Conservation (phyloP, 306 rosid genomes). For the Dalbergia cultrata region DNA sequence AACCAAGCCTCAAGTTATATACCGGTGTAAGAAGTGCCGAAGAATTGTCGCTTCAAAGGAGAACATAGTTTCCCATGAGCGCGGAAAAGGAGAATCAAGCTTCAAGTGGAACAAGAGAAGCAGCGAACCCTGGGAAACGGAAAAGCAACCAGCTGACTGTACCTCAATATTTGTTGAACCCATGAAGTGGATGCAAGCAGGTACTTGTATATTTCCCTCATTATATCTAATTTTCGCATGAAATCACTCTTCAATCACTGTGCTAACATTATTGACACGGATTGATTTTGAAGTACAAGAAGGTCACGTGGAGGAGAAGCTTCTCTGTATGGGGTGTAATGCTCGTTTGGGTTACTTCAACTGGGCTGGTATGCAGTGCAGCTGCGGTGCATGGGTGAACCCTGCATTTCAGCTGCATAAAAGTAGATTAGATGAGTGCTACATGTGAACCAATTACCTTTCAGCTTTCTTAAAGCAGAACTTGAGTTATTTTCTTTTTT, state of each 20-base stretch:
- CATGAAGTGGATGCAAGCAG: constrained; percentile 92
- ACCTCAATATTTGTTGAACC: constrained; percentile 87
- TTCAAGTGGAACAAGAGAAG: constrained; percentile 81
- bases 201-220: constrained; percentile 47
- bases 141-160: constrained; percentile 63
- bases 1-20: constrained; percentile 56
- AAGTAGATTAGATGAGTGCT: constrained; percentile 79
- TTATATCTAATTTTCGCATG: neutral
- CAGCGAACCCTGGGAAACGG: constrained; percentile 45
- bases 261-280: constrained; percentile 41
- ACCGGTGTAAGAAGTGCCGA: constrained; percentile 86
- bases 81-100: constrained; percentile 75
- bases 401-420: constrained; percentile 91
- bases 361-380: constrained; percentile 94
- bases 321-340: constrained; percentile 79
- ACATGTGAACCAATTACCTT: constrained; percentile 26
- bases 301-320: constrained; percentile 80
- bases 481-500: constrained; percentile 20
- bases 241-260: neutral
- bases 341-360: constrained; percentile 89
- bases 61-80: constrained; percentile 69
- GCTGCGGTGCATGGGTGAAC: constrained; percentile 89
- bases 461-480: neutral
- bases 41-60: constrained; percentile 80
- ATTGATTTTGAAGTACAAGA: constrained; percentile 69